phyloP scores from a whole-genome alignment of 2,329 filamentous ascomycete genomes.

The Stachybotrys chartarum region DNA sequence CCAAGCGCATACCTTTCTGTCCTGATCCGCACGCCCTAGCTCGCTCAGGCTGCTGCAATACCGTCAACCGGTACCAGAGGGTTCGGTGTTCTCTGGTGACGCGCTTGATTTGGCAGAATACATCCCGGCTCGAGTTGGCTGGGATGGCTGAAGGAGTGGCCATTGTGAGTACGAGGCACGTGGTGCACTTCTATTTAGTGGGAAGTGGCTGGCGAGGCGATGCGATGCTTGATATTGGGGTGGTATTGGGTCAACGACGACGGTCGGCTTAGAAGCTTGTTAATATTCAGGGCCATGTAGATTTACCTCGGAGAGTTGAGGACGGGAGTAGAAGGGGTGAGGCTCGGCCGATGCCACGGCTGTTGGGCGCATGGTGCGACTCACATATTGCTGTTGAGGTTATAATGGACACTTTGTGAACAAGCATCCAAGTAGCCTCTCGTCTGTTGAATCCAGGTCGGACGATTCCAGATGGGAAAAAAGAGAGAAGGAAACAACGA shows the following conservation, averaged over 20 bases:
- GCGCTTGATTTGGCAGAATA: slow-evolving; percentile 38
- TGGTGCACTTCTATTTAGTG: not conserved
- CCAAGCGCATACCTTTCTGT: slow-evolving; percentile 68
- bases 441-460: too few relatives aligned
- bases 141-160: slow-evolving; percentile 23
- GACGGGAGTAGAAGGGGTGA: too few relatives aligned
- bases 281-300: too few relatives aligned
- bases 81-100: slow-evolving; percentile 66
- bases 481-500: not conserved
- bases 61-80: slow-evolving; percentile 74
- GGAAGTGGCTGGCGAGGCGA: not conserved
- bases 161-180: slow-evolving; percentile 13
- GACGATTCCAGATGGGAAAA: not conserved
- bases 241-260: not conserved
- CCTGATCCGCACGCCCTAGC: slow-evolving; percentile 93
- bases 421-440: too few relatives aligned
- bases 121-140: slow-evolving; percentile 22
- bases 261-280: too few relatives aligned
- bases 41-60: slow-evolving; percentile 90
- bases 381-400: too few relatives aligned
- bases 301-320: too few relatives aligned
- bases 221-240: not conserved
- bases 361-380: too few relatives aligned
- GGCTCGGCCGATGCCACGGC: too few relatives aligned
- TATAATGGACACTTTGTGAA: too few relatives aligned